A percentile compares a stretch with the other conserved stretches of the same genome.
phyloP scores from a whole-genome alignment of 2,329 filamentous ascomycete genomes.

The Bertia moriformis region DNA sequence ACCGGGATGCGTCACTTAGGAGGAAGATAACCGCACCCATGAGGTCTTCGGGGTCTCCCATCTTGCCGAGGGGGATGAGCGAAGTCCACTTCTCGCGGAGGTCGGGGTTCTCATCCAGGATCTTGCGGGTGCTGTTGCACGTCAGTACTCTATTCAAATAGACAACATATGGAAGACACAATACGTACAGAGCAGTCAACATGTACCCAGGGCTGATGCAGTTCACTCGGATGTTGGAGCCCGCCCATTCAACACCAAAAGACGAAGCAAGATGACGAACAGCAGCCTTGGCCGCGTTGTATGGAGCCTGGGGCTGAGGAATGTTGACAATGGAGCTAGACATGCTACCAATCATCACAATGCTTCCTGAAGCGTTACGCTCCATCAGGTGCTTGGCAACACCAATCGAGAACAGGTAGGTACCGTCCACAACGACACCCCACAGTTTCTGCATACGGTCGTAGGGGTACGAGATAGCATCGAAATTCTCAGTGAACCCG shows the following conservation, averaged over 20 bases:
- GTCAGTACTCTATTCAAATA: background rate
- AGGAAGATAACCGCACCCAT: slow-evolving; percentile 87
- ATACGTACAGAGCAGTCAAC: slow-evolving; percentile 73
- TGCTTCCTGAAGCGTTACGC: slow-evolving; percentile 63
- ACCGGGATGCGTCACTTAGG: slow-evolving; percentile 62
- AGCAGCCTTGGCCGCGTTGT: slow-evolving; percentile 86
- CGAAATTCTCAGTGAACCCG: slow-evolving; percentile 90
- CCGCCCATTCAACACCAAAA: slow-evolving; percentile 86
- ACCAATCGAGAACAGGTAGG: slow-evolving; percentile 72
- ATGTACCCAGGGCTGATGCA: slow-evolving; percentile 94
- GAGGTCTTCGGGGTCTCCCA: slow-evolving; percentile 80
- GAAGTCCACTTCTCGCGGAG: slow-evolving; percentile 83
- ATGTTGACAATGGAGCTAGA: slow-evolving; percentile 87
- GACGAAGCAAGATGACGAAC: slow-evolving; percentile 77
- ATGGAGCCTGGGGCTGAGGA: slow-evolving; percentile 82
- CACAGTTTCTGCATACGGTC: slow-evolving; percentile 87
- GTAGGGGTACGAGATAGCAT: slow-evolving; percentile 78
- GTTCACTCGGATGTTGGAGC: slow-evolving; percentile 78
- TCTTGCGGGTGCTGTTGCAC: slow-evolving; percentile 64
- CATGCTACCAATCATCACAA: slow-evolving; percentile 95
- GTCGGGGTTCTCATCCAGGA: slow-evolving; percentile 82
- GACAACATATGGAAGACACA: slow-evolving; percentile 1
- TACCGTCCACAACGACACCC: slow-evolving; percentile 85
- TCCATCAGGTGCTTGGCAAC: slow-evolving; percentile 83
- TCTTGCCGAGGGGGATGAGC: slow-evolving; percentile 81